Conservation (phyloP, 2,329 filamentous ascomycete genomes). For the Cladophialophora psammophila region DNA sequence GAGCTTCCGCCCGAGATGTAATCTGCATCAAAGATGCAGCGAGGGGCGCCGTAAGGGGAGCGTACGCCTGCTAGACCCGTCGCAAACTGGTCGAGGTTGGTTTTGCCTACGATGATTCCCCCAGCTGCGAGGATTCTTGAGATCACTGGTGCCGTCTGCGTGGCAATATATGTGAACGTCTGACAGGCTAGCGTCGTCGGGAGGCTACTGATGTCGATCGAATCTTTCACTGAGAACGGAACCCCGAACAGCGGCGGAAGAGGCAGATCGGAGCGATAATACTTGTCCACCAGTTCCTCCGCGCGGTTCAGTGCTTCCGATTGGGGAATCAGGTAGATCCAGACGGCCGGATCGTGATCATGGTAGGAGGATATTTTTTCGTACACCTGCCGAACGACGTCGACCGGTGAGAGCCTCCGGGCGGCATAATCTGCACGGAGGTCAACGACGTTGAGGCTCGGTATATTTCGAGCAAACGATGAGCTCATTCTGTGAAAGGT, state of each 20-base stretch:
- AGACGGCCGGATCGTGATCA: constrained; percentile 60
- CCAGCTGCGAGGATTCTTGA: constrained; percentile 58
- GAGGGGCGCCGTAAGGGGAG: constrained; percentile 65
- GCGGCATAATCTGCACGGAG: constrained; percentile 9
- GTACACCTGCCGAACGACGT: constrained; percentile 46
- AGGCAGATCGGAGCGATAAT: constrained; percentile 44
- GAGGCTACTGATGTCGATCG: constrained; percentile 54
- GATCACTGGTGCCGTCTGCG: constrained; percentile 55
- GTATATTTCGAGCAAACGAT: background rate
- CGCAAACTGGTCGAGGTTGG: constrained; percentile 67
- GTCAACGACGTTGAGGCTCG: constrained; percentile 11
- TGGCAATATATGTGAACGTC: constrained; percentile 56
- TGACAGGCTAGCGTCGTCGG: constrained; percentile 57
- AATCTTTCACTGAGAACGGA: constrained; percentile 59
- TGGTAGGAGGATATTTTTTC: constrained; percentile 57
- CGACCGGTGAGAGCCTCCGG: constrained; percentile 7
- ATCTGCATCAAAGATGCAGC: constrained; percentile 57
- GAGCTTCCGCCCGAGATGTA: constrained; percentile 65
- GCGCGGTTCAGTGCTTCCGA: constrained; percentile 53
- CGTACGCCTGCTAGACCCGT: constrained; percentile 67
- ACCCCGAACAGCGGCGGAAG: constrained; percentile 58
- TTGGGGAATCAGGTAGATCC: constrained; percentile 56
- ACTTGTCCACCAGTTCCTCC: constrained; percentile 50
- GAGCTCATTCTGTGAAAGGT: background rate
- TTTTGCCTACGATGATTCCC: constrained; percentile 65